Conservation (phyloP, 176 grass and related monocot genomes). For the Guadua angustifolia region DNA sequence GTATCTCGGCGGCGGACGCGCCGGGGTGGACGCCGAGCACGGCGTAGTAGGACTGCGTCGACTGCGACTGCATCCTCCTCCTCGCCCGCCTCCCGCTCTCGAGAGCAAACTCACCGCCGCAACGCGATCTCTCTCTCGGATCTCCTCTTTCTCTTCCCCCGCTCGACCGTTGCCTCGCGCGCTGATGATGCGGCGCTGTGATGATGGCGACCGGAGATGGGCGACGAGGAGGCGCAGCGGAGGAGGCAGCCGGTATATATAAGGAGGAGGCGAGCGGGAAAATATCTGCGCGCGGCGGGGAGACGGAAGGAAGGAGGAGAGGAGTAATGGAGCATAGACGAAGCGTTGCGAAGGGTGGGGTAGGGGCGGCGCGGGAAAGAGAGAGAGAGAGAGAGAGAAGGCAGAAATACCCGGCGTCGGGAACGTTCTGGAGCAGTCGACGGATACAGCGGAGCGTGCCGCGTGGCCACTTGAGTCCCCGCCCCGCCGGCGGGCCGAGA, state of each 20-base stretch:
- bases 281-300: conserved; percentile 37
- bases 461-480: background rate
- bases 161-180: background rate
- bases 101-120: too few species aligned
- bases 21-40: conserved; percentile 67
- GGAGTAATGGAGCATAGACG: background rate
- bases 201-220: conserved; percentile 15
- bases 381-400: background rate
- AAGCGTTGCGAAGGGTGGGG: conserved; percentile 40
- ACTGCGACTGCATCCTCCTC: conserved; percentile 7
- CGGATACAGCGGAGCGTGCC: background rate
- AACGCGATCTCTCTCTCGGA: background rate
- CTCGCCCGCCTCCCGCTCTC: background rate
- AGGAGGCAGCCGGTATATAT: conserved; percentile 38
- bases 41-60: conserved; percentile 62
- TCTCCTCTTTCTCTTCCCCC: background rate
- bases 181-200: background rate
- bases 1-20: conserved; percentile 71
- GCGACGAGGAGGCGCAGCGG: background rate
- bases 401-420: conserved; percentile 54
- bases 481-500: background rate
- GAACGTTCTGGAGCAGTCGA: conserved; percentile 66
- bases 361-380: conserved; percentile 20
- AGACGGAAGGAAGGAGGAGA: conserved; percentile 28
- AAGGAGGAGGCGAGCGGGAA: conserved; percentile 7